Evolutionary conservation across 2,329 filamentous ascomycete genomes (phyloP).

Genomic region (Talaromyces atroroseus): DNA sequence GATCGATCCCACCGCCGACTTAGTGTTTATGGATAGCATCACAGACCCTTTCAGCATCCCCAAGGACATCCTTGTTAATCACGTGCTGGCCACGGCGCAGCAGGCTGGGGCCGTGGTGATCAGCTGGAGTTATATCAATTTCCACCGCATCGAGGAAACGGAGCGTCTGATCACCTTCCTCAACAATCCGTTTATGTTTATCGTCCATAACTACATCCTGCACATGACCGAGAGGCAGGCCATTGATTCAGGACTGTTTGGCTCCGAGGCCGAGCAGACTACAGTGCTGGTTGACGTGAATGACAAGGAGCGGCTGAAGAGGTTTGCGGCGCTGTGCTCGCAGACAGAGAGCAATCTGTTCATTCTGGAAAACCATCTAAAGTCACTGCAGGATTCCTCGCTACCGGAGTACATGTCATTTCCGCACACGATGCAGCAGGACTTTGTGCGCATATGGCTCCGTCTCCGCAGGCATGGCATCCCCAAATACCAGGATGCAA

Average conservation of each 20-base stretch:
- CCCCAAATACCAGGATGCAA: not conserved
- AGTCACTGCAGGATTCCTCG: not conserved
- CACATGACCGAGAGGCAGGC: not conserved
- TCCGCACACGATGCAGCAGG: not conserved
- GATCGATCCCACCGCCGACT: not conserved
- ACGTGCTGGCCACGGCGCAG: not conserved
- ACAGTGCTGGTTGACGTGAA: not conserved
- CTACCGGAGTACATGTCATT: not conserved
- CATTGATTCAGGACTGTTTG: not conserved
- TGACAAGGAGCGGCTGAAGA: not conserved
- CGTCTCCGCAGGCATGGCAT: not conserved
- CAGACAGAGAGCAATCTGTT: not conserved
- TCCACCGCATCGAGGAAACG: not conserved
- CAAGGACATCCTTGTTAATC: not conserved
- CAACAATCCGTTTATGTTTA: not conserved
- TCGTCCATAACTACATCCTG: not conserved
- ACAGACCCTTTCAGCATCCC: not conserved
- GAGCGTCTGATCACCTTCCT: not conserved
- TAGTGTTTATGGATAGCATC: not conserved
- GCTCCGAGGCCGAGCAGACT: not conserved
- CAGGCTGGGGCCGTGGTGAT: not conserved
- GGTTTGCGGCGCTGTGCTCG: not conserved
- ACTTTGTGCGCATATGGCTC: not conserved
- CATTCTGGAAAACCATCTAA: not conserved
- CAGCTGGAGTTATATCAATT: not conserved